A percentile compares a stretch with the other conserved stretches of the same genome.
These are phyloP conservation scores for Calonectria honghensis DNA, from an alignment of 2,329 filamentous ascomycete genomes.

Conservation along the genomic window DNA sequence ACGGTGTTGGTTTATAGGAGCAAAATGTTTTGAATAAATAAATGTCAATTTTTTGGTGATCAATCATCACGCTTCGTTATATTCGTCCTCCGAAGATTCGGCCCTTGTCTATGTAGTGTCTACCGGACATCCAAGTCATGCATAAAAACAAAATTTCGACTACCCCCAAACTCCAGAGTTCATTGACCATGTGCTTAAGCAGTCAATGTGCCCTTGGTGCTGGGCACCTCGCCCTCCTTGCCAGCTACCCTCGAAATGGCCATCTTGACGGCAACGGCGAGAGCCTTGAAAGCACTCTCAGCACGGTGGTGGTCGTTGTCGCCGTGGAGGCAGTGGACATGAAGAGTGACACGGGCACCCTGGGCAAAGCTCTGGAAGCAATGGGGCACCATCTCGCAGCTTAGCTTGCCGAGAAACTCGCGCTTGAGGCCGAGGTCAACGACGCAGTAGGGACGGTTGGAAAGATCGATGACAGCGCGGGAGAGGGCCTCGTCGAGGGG, in stretches of 20 bases:
- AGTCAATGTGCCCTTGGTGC: conserved; percentile 93
- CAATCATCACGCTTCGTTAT: conserved; percentile 26
- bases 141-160: conserved; percentile 39
- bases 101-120: conserved; percentile 35
- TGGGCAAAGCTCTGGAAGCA: conserved; percentile 96
- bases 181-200: conserved; percentile 62
- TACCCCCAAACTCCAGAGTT: conserved; percentile 51
- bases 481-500: conserved; percentile 97
- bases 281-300: conserved; percentile 97
- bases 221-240: conserved; percentile 93
- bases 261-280: conserved; percentile 88
- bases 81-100: conserved; percentile 1
- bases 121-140: conserved; percentile 42
- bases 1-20: conserved; percentile 34
- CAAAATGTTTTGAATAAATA: conserved; percentile 31
- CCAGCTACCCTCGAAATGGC: conserved; percentile 85
- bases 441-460: conserved; percentile 91
- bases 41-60: conserved; percentile 28
- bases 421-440: conserved; percentile 89
- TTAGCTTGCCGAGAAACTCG: conserved; percentile 95
- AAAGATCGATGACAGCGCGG: conserved; percentile 94
- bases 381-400: conserved; percentile 97
- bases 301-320: conserved; percentile 97
- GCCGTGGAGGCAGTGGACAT: conserved; percentile 93
- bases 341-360: conserved; percentile 91